phyloP scores from a whole-genome alignment of 202 grass and related monocot species.

The Sporobolus alterniflorus region DNA sequence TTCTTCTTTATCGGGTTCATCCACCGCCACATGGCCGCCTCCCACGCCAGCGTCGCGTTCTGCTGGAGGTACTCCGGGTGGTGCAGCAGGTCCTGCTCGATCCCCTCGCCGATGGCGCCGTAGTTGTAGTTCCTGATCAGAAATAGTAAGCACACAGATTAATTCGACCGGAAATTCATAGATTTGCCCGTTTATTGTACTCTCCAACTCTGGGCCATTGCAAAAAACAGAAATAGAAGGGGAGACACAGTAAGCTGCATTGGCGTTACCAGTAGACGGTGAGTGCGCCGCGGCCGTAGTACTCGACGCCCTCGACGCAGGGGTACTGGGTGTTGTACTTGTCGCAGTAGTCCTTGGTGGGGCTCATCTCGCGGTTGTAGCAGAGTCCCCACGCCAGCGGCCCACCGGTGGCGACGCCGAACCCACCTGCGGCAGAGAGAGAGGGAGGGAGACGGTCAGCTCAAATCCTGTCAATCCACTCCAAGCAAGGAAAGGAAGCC shows the following conservation, averaged over 20 bases:
- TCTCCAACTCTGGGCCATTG: background rate
- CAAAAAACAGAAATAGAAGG: background rate
- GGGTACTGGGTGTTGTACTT: constrained; percentile 55
- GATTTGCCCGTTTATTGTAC: background rate
- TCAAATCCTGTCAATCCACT: background rate
- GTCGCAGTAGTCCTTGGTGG: constrained; percentile 64
- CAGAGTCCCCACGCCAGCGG: constrained; percentile 75
- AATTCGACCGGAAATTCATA: background rate
- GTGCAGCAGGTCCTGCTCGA: constrained; percentile 66
- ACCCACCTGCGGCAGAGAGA: constrained; percentile 45
- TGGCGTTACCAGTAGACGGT: constrained; percentile 70
- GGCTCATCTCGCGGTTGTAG: constrained; percentile 84
- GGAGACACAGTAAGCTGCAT: background rate
- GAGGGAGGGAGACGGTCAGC: background rate
- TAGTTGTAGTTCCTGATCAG: constrained; percentile 82
- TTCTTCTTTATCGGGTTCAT: constrained; percentile 77
- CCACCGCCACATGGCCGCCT: constrained; percentile 76
- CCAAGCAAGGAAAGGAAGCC: background rate
- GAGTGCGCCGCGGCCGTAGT: constrained; percentile 80
- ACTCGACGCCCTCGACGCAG: constrained; percentile 69
- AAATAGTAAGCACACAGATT: background rate
- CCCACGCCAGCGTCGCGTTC: constrained; percentile 81
- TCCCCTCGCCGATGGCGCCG: constrained; percentile 47
- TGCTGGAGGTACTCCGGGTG: constrained; percentile 91
- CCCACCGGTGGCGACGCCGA: constrained; percentile 56